These are phyloP conservation scores for Pelargonium citronellum DNA, from an alignment of 441 rosid genomes.

Conservation along the genomic window DNA sequence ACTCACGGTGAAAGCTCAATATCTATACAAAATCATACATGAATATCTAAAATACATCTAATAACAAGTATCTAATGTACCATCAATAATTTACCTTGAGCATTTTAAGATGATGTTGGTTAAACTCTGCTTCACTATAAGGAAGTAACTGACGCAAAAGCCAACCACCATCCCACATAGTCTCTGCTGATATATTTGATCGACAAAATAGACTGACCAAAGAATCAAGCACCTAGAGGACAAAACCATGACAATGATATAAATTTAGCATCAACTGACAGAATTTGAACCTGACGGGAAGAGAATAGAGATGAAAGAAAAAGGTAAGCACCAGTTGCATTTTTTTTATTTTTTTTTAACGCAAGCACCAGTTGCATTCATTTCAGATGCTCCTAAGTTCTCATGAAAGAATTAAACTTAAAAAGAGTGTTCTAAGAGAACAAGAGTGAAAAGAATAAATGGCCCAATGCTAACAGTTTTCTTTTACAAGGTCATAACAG, in stretches of 20 bases:
- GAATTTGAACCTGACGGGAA: no score
- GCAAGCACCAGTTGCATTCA: neutral
- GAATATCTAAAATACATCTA: neutral
- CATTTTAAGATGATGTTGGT: constrained; percentile 61
- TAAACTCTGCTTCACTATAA: constrained; percentile 77
- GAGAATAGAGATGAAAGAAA: no score
- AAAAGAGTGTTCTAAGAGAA: neutral
- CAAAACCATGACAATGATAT: constrained; percentile 18
- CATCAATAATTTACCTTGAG: constrained; percentile 51
- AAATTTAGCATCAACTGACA: neutral
- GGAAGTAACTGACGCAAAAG: constrained; percentile 94
- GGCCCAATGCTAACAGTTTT: neutral
- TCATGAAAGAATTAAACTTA: neutral
- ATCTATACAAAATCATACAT: no score
- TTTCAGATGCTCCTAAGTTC: constrained; percentile 1
- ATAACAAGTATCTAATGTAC: neutral
- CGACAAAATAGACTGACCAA: constrained; percentile 85
- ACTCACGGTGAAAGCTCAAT: neutral
- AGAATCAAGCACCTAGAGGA: constrained; percentile 78
- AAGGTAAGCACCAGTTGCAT: neutral
- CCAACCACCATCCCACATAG: constrained; percentile 98
- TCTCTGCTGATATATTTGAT: constrained; percentile 81
- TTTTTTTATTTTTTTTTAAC: no score
- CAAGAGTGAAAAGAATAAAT: neutral
- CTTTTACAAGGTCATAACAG: neutral